Percentiles rank a stretch among this genome's conserved stretches.
These are phyloP conservation scores for Lepraria neglecta DNA, from an alignment of 495 filamentous ascomycete species.

Conservation along the genomic window DNA sequence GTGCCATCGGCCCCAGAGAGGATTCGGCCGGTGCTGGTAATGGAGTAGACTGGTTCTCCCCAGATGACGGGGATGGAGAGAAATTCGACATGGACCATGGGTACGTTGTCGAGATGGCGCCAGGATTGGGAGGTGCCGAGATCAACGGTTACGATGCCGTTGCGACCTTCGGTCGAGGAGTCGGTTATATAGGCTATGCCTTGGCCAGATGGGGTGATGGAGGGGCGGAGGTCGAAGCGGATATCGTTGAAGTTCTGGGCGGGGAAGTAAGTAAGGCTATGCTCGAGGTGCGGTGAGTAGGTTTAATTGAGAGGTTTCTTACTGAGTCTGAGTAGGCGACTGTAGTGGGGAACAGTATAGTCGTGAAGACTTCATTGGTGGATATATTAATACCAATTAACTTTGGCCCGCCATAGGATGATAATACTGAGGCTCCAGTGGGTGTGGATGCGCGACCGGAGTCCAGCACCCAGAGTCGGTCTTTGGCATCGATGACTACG, in stretches of 20 bases:
- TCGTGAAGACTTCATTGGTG: constrained; percentile 37
- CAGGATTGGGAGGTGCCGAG: constrained; percentile 40
- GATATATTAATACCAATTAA: constrained; percentile 21
- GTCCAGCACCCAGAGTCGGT: constrained; percentile 4
- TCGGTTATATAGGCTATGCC: constrained; percentile 47
- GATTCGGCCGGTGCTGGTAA: not conserved
- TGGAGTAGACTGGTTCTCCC: constrained; percentile 35
- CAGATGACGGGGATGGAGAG: constrained; percentile 41
- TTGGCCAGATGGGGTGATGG: constrained; percentile 29
- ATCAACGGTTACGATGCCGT: constrained; percentile 41
- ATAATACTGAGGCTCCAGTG: not conserved
- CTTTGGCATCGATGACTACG: not conserved
- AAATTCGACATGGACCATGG: constrained; percentile 30
- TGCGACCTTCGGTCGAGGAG: constrained; percentile 37
- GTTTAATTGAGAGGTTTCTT: not conserved
- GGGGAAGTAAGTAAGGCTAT: not conserved
- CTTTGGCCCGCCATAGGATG: not conserved
- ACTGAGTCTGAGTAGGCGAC: constrained; percentile 36
- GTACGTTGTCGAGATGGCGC: constrained; percentile 39
- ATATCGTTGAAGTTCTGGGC: constrained; percentile 41
- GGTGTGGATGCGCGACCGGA: not conserved
- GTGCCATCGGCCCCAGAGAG: not conserved
- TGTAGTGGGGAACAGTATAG: constrained; percentile 39
- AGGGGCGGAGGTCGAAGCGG: constrained; percentile 40
- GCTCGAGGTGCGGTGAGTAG: not conserved